phyloP scores from a whole-genome alignment of 495 filamentous ascomycete species.

The Hypomontagnella monticulosa region DNA sequence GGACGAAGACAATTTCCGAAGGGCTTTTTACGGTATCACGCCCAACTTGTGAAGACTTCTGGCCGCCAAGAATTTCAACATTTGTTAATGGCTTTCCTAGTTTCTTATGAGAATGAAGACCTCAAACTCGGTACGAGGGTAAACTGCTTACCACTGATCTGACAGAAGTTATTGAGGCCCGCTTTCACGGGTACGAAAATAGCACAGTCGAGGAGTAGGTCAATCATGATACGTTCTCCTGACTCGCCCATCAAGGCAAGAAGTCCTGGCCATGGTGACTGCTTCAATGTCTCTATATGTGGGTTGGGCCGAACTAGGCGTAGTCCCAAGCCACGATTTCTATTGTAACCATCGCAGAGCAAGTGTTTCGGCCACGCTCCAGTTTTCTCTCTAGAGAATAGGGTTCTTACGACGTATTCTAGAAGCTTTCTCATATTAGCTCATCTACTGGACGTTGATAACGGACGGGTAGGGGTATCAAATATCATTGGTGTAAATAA shows the following conservation, averaged over 20 bases:
- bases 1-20: conserved; percentile 77
- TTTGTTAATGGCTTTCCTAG: conserved; percentile 49
- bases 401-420: conserved; percentile 79
- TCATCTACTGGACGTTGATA: conserved; percentile 18
- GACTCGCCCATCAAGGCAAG: conserved; percentile 75
- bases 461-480: not conserved
- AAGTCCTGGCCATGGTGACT: conserved; percentile 75
- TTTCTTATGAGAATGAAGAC: conserved; percentile 16
- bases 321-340: conserved; percentile 55
- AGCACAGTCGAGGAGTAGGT: conserved; percentile 79
- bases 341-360: conserved; percentile 78
- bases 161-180: conserved; percentile 70
- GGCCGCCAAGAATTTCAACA: conserved; percentile 37
- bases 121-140: not conserved
- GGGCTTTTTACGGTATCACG: conserved; percentile 46
- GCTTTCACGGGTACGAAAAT: conserved; percentile 74
- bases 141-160: conserved; percentile 74
- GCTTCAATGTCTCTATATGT: conserved; percentile 75
- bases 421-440: conserved; percentile 69
- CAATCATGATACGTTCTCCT: conserved; percentile 84
- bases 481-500: conserved; percentile 14
- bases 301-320: conserved; percentile 69
- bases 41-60: conserved; percentile 22
- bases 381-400: conserved; percentile 69
- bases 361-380: conserved; percentile 72